Conservation (phyloP, 768 basidiomycete species). For the Pulveroboletus frians region DNA sequence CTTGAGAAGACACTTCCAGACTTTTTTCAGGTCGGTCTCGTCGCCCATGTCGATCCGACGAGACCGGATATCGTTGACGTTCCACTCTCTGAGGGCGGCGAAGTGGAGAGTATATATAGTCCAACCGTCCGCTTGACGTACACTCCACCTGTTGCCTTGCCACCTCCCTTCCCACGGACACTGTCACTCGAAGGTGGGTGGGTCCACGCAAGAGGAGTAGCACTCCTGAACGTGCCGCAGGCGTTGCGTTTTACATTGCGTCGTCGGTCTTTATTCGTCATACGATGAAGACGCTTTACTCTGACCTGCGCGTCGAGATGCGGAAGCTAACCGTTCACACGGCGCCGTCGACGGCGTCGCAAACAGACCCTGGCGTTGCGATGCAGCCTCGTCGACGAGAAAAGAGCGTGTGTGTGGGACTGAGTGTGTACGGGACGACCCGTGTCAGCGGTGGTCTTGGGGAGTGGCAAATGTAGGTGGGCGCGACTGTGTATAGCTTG, state of each 20-base stretch:
- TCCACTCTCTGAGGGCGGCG: slow-evolving; percentile 25
- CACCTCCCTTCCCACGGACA: slow-evolving; percentile 63
- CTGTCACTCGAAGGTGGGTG: slow-evolving; percentile 64
- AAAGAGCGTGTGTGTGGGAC: slow-evolving; percentile 52
- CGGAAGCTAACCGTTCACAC: slow-evolving; percentile 40
- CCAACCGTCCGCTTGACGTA: slow-evolving; percentile 58
- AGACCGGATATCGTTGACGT: slow-evolving; percentile 29
- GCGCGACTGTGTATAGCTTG: background rate
- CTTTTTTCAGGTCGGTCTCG: slow-evolving; percentile 65
- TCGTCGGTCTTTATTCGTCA: slow-evolving; percentile 67
- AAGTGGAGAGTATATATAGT: slow-evolving; percentile 54
- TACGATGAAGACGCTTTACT: slow-evolving; percentile 70
- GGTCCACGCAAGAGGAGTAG: background rate
- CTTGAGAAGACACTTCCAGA: slow-evolving; percentile 65
- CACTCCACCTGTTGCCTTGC: slow-evolving; percentile 62
- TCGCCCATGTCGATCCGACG: slow-evolving; percentile 48
- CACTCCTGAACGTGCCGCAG: slow-evolving; percentile 32
- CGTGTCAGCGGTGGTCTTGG: slow-evolving; percentile 57
- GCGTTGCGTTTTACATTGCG: slow-evolving; percentile 66
- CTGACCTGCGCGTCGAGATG: slow-evolving; percentile 55
- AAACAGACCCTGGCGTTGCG: background rate
- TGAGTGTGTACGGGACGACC: slow-evolving; percentile 51
- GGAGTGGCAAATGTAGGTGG: slow-evolving; percentile 71
- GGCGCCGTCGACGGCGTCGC: background rate
- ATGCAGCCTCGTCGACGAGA: slow-evolving; percentile 35